A percentile compares a stretch with the other conserved stretches of the same genome.
Evolutionary conservation across 23 red algal species (phyloP).

Genomic region (Cyanidium caldarium): DNA sequence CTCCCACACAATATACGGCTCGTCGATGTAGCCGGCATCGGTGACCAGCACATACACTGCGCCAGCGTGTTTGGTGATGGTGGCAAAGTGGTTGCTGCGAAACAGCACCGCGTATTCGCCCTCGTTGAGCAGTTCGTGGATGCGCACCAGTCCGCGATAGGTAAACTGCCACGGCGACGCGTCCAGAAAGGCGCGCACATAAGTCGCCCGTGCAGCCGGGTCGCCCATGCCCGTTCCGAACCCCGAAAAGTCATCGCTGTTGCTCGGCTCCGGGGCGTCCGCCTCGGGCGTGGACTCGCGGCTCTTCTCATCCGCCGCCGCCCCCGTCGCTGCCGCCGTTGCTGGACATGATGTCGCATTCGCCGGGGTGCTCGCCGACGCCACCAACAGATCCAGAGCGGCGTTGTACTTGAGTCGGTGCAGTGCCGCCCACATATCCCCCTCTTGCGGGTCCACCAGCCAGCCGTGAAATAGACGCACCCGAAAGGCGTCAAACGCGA

Average conservation of each 20-base stretch:
- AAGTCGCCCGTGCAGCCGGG: not conserved
- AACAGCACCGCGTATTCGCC: slow-evolving; percentile 67
- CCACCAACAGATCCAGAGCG: slow-evolving; percentile 30
- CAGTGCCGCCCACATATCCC: slow-evolving; percentile 9
- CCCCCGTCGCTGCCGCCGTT: slow-evolving; percentile 16
- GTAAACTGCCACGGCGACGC: slow-evolving; percentile 40
- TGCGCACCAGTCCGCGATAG: slow-evolving; percentile 29
- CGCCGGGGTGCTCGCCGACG: not conserved
- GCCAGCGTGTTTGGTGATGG: slow-evolving; percentile 34
- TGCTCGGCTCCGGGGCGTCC: not conserved
- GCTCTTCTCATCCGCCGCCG: slow-evolving; percentile 16
- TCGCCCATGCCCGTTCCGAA: not conserved
- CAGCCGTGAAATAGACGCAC: slow-evolving; percentile 71
- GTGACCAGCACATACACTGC: slow-evolving; percentile 56
- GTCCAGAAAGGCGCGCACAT: slow-evolving; percentile 50
- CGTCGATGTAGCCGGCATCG: slow-evolving; percentile 45
- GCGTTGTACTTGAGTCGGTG: slow-evolving; percentile 43
- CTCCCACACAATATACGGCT: slow-evolving; percentile 47
- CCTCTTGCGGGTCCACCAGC: slow-evolving; percentile 51
- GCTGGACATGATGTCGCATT: not conserved
- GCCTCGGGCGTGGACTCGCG: not conserved
- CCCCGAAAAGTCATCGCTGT: not conserved
- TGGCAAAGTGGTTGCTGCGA: slow-evolving; percentile 51
- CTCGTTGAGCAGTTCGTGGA: slow-evolving; percentile 31
- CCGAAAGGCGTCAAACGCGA: slow-evolving; percentile 45